Evolutionary conservation across 768 basidiomycete species (phyloP).

Genomic region (Lanmaoa pseudosensibilis): DNA sequence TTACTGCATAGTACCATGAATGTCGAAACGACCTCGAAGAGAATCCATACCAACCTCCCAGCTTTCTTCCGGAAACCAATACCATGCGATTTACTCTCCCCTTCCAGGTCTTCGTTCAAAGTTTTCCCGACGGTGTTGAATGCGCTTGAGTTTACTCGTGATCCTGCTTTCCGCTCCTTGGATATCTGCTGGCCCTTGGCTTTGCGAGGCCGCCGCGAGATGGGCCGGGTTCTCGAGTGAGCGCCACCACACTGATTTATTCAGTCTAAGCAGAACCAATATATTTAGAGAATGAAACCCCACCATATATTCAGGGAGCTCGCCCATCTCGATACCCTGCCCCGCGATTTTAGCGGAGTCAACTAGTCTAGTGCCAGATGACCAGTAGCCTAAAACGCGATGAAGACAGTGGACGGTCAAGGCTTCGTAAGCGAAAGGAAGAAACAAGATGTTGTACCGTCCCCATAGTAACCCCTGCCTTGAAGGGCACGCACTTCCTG

Average conservation of each 20-base stretch:
- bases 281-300: not conserved
- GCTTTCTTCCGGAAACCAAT: conserved; percentile 73
- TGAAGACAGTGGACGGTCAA: conserved; percentile 5
- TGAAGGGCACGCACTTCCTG: conserved; percentile 71
- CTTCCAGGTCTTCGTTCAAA: conserved; percentile 44
- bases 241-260: conserved; percentile 72
- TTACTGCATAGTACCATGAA: conserved; percentile 48
- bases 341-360: conserved; percentile 60
- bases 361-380: conserved; percentile 65
- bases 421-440: not conserved
- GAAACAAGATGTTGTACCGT: conserved; percentile 48
- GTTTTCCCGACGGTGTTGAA: conserved; percentile 60
- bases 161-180: conserved; percentile 71
- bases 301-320: conserved; percentile 80
- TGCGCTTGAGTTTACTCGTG: conserved; percentile 58
- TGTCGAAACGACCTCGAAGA: not conserved
- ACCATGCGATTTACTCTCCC: conserved; percentile 43
- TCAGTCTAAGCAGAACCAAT: not conserved
- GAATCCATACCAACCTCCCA: conserved; percentile 45
- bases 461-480: conserved; percentile 75
- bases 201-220: conserved; percentile 43
- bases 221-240: conserved; percentile 61
- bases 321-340: conserved; percentile 50
- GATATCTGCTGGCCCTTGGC: conserved; percentile 61
- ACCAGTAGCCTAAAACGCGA: conserved; percentile 69